Percentiles rank a stretch among this genome's conserved stretches.
phyloP scores from a whole-genome alignment of 495 filamentous ascomycete species.

The Cryomyces minteri region DNA sequence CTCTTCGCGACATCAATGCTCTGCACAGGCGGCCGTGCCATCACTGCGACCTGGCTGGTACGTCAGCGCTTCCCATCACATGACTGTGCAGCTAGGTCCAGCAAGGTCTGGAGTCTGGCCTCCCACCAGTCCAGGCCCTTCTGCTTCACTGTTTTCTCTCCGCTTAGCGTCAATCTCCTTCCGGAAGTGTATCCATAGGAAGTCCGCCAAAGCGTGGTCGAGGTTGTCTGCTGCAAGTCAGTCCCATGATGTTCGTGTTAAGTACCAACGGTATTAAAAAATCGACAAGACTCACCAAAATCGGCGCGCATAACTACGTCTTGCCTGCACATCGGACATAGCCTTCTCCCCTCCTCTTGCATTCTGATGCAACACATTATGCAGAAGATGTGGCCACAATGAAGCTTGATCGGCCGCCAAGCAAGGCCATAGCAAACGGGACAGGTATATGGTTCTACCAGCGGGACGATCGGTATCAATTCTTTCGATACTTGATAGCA shows the following conservation, averaged over 20 bases:
- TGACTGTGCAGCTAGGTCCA: no score
- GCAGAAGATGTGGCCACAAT: slow-evolving; percentile 51
- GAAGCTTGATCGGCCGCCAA: slow-evolving; percentile 46
- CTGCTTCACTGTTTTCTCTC: slow-evolving; percentile 33
- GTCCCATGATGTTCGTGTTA: background rate
- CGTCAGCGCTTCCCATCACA: no score
- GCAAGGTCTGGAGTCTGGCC: no score
- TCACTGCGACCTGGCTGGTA: no score
- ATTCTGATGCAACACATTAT: slow-evolving; percentile 54
- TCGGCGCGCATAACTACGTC: slow-evolving; percentile 41
- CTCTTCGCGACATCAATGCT: no score
- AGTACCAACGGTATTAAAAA: background rate
- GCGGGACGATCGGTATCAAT: slow-evolving; percentile 46
- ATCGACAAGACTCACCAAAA: slow-evolving; percentile 20
- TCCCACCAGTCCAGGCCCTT: slow-evolving; percentile 10
- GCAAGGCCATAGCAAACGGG: slow-evolving; percentile 51
- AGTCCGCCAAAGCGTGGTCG: slow-evolving; percentile 38
- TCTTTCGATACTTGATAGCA: slow-evolving; percentile 45
- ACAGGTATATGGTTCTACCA: slow-evolving; percentile 53
- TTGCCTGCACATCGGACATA: slow-evolving; percentile 50
- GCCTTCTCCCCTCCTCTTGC: slow-evolving; percentile 36
- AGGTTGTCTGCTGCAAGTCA: slow-evolving; percentile 28
- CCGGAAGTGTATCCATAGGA: slow-evolving; percentile 48
- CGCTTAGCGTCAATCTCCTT: slow-evolving; percentile 49
- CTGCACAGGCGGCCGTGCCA: no score